Percentiles rank a stretch among this genome's conserved stretches.
phyloP scores from a whole-genome alignment of 305 asterid species.

The Fraxinus baroniana region DNA sequence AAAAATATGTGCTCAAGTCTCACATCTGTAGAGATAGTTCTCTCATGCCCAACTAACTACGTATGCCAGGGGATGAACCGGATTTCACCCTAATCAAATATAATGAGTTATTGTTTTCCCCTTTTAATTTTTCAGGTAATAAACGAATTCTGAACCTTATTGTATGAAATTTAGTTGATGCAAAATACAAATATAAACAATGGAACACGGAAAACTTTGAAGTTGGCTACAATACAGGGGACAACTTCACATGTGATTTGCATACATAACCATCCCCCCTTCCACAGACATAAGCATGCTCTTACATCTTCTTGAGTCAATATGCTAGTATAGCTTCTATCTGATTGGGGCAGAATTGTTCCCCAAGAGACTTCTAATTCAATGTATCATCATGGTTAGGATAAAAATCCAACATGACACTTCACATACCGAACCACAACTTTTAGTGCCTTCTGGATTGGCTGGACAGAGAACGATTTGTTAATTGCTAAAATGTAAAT shows the following conservation, averaged over 20 bases:
- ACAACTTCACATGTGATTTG: constrained; percentile 1
- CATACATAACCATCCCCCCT: not conserved
- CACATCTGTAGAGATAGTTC: not conserved
- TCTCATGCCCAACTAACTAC: not conserved
- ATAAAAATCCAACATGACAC: not conserved
- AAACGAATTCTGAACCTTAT: not conserved
- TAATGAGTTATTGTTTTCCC: not conserved
- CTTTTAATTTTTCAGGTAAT: not conserved
- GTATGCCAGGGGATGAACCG: not conserved
- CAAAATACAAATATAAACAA: constrained; percentile 1
- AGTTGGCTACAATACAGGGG: not conserved
- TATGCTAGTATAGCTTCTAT: not conserved
- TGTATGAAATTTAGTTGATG: not conserved
- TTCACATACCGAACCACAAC: not conserved
- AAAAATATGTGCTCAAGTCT: not conserved
- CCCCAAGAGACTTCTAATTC: not conserved
- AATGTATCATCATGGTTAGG: not conserved
- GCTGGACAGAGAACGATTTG: not conserved
- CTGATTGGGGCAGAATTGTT: not conserved
- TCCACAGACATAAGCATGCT: not conserved
- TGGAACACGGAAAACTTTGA: not conserved
- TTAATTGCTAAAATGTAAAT: not conserved
- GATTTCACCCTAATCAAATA: not conserved
- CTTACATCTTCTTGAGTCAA: not conserved
- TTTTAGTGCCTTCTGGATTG: not conserved